Percentiles rank a stretch among this genome's conserved stretches.
These are phyloP conservation scores for Podospora pseudoanserina DNA, from an alignment of 495 filamentous ascomycete genomes.

Conservation along the genomic window DNA sequence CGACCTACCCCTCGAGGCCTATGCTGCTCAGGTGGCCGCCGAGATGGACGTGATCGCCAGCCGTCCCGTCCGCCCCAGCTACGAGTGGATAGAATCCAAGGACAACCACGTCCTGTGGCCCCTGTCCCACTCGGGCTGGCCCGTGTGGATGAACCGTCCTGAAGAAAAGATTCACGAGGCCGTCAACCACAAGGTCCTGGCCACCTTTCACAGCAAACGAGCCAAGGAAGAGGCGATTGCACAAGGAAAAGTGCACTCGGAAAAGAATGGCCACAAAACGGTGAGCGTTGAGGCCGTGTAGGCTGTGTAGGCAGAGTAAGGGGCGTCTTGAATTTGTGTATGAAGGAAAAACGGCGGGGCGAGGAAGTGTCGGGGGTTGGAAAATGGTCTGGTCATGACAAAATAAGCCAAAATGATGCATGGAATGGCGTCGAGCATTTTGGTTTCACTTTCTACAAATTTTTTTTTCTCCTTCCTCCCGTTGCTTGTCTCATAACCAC, in stretches of 20 bases:
- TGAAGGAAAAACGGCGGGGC: background rate
- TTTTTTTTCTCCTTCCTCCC: too few species aligned
- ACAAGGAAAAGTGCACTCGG: constrained; percentile 1
- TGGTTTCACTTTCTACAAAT: background rate
- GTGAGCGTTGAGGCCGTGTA: background rate
- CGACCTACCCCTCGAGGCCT: constrained; percentile 75
- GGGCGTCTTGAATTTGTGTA: background rate
- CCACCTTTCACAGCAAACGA: constrained; percentile 33
- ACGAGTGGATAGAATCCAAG: constrained; percentile 55
- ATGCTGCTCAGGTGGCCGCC: constrained; percentile 64
- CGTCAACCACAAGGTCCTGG: constrained; percentile 37
- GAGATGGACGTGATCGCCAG: constrained; percentile 74
- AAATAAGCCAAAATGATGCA: background rate
- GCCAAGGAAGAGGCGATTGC: constrained; percentile 12
- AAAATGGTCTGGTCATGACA: background rate
- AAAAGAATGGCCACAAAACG: constrained; percentile 5
- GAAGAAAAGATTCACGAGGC: constrained; percentile 44
- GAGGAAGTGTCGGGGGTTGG: background rate
- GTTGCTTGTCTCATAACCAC: too few species aligned
- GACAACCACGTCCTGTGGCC: constrained; percentile 67
- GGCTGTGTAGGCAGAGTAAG: background rate
- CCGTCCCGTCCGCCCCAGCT: constrained; percentile 50
- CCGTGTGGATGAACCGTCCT: constrained; percentile 58
- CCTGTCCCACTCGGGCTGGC: constrained; percentile 55
- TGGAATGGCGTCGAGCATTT: background rate